Evolutionary conservation across 352 stramenopile genomes (phyloP).

Genomic region (Chrysophaeum taylorii): DNA sequence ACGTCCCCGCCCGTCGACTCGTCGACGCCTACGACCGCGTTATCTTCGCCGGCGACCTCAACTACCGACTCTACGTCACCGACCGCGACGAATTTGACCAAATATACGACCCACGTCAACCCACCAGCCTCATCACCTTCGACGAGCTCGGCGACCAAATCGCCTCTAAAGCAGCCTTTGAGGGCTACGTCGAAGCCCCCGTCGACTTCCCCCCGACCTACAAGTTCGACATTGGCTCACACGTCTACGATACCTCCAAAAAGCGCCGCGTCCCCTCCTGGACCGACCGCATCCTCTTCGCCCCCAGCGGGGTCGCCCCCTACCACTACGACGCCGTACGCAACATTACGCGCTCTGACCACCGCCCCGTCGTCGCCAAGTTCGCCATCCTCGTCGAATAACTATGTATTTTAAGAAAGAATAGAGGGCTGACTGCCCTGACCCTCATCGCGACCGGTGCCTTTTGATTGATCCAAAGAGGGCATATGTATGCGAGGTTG

Average conservation of each 20-base stretch:
- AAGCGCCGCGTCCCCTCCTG: constrained; percentile 87
- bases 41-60: constrained; percentile 84
- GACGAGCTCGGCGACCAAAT: constrained; percentile 79
- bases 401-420: too few relatives aligned
- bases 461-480: too few relatives aligned
- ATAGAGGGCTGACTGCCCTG: too few relatives aligned
- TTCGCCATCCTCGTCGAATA: constrained; percentile 27
- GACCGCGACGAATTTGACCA: too few relatives aligned
- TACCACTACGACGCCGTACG: constrained; percentile 39
- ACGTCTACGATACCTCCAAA: constrained; percentile 78
- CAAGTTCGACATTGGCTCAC: constrained; percentile 80
- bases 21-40: constrained; percentile 68
- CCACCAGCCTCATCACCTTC: too few relatives aligned
- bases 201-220: constrained; percentile 84
- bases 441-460: too few relatives aligned
- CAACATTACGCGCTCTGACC: constrained; percentile 38
- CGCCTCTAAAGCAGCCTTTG: constrained; percentile 61
- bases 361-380: constrained; percentile 45
- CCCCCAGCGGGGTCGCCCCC: constrained; percentile 37
- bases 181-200: constrained; percentile 69
- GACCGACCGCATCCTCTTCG: constrained; percentile 81
- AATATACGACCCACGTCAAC: too few relatives aligned
- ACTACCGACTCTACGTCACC: constrained; percentile 86
- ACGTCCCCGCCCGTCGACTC: constrained; percentile 13
- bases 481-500: too few relatives aligned